Conservation (phyloP, 1,284 basidiomycete genomes). For the Salmacisia buchloeana region DNA sequence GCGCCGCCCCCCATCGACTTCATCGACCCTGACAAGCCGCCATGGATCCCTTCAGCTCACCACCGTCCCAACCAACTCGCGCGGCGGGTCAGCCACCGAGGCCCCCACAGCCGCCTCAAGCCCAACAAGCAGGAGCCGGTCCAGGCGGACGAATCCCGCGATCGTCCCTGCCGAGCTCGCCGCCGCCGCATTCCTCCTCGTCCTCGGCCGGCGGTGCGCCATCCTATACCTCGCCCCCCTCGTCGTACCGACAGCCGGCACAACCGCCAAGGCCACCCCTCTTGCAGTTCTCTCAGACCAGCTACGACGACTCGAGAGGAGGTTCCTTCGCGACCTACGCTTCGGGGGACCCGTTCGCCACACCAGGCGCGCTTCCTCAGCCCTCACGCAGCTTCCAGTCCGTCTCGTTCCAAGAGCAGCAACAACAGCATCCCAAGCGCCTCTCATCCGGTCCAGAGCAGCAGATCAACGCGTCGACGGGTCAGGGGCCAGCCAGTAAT, state of each 20-base stretch:
- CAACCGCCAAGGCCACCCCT: not conserved
- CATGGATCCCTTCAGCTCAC: constrained; percentile 4
- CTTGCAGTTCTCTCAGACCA: not conserved
- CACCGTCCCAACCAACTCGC: not conserved
- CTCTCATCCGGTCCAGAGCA: not conserved
- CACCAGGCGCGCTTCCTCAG: not conserved
- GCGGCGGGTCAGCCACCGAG: not conserved
- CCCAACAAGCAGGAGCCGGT: not conserved
- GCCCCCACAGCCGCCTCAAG: not conserved
- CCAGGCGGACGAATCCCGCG: not conserved
- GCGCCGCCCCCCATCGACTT: too few species aligned
- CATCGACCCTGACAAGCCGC: not conserved
- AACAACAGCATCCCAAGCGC: not conserved
- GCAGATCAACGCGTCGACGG: not conserved
- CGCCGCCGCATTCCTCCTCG: not conserved
- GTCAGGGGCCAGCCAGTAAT: not conserved
- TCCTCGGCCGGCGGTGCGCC: not conserved
- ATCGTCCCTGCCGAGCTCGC: not conserved
- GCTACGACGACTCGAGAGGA: not conserved
- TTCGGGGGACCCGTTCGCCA: not conserved
- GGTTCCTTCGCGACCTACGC: not conserved
- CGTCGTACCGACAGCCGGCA: not conserved
- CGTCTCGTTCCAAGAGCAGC: not conserved
- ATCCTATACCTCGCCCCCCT: not conserved
- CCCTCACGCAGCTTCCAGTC: not conserved